Evolutionary conservation across 805 yeast genomes (phyloP), one percentile per base, ranked within the genome.

Genomic region (Metschnikowia cubensis): DNA sequence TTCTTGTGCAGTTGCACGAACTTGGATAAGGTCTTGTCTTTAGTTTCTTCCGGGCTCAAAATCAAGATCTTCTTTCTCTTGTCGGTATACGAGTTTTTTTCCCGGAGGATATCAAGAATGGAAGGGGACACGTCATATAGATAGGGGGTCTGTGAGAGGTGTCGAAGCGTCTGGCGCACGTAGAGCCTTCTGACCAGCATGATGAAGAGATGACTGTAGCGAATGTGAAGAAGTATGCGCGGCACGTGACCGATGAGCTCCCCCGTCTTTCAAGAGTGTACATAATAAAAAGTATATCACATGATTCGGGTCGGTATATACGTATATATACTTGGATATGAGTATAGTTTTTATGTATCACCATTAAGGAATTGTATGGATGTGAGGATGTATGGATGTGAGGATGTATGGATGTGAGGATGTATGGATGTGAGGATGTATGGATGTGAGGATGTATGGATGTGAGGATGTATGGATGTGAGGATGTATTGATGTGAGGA

Each of bases 31-130:
- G 48, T 45, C 22, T 50, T 57, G 47, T 57, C 58, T 21, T 50
- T 55, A 13, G 57, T 53, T 29, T 57, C 49, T 6, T 55, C 56
- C 3, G 60, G 60, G 15, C 49, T 50, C 22, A 57, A 44, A 20
- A 57, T 57, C 49, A 57, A 45, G 38, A 57, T 55, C 32, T 45
- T 45, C 15, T 48, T 55, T 36, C 44, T 41, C n/a, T 21, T 18
- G 13, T 20, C 48, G 20, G 31, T 29, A 41, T 45, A 22, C 20
- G 50, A 34, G 13, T 42, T 31, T 15, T 35, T 38, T 31, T 44
- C 47, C 15, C 38, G 45, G 21, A 49, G 50, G 34, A 49, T 49
- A 11, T 38, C 42, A 46, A 47, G 50, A 17, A 49, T 45, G 25
- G 45, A 42, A 15, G 49, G 42, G 31, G 50, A 43, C 11, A 39